Percentiles rank a stretch among this genome's conserved stretches.
Conservation (phyloP, 192 early-diverging fungal species). For the Phlyctochytrium arcticum region DNA sequence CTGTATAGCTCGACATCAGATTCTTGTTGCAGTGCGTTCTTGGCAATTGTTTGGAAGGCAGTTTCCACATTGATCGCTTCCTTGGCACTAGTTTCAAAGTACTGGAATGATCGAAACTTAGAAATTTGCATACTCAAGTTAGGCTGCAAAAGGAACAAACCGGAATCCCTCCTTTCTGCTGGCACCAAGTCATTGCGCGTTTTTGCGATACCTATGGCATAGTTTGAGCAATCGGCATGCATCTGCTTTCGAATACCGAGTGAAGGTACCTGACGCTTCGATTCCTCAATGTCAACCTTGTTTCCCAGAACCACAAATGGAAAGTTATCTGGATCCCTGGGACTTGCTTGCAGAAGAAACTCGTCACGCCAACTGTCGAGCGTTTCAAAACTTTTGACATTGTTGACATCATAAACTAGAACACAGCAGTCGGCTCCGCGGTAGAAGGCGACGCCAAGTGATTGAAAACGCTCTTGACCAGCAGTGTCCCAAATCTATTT, state of each 20-base stretch:
- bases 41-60: conserved; percentile 95
- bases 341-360: conserved; percentile 93
- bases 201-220: conserved; percentile 83
- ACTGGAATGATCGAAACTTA: conserved; percentile 36
- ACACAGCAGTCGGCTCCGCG: conserved; percentile 99
- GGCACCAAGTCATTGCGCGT: conserved; percentile 93
- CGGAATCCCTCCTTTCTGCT: conserved; percentile 92
- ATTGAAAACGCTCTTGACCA: conserved; percentile 98
- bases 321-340: conserved; percentile 94
- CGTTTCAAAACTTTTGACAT: conserved; percentile 89
- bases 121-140: neutral
- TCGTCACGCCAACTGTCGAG: conserved; percentile 98
- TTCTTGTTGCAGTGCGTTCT: conserved; percentile 92
- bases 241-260: too few relatives aligned
- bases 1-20: conserved; percentile 78
- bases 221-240: neutral
- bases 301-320: conserved; percentile 99
- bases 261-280: conserved; percentile 70
- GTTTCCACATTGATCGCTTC: conserved; percentile 97
- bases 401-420: conserved; percentile 95
- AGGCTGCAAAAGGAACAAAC: conserved; percentile 20
- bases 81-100: conserved; percentile 98
- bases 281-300: conserved; percentile 97
- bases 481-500: conserved; percentile 95
- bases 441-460: conserved; percentile 97